Base-by-base conservation (phyloP, 352 stramenopile species). In the Phytophthora pinifolia region DNA sequence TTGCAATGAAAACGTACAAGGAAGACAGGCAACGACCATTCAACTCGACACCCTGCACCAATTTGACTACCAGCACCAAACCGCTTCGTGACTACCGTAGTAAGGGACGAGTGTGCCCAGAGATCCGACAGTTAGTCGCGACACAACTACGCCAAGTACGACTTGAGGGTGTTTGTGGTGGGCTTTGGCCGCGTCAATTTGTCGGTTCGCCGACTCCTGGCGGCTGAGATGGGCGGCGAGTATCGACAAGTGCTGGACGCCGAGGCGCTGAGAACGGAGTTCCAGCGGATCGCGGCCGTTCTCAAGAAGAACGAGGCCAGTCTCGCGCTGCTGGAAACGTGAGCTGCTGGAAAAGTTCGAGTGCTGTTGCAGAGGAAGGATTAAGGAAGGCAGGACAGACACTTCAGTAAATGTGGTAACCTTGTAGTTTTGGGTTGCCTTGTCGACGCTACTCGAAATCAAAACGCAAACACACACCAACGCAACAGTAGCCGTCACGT, bases 101-200 rank as follows among this genome's bases (percentile, higher is more conserved):
- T n/a, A n/a, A n/a, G n/a, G n/a, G n/a, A n/a, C n/a, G n/a, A n/a
- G n/a, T n/a, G n/a, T n/a, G n/a, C n/a, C n/a, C n/a, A n/a, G n/a
- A n/a, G n/a, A n/a, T n/a, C n/a, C n/a, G n/a, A n/a, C n/a, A n/a
- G n/a, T n/a, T n/a, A n/a, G n/a, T n/a, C n/a, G n/a, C n/a, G n/a
- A n/a, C n/a, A n/a, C 1, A 59, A 15, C 9, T 87, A 83, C 51
- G 60, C 44, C 0, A 67, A 58, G 35, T 70, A 77, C 38, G 65
- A 51, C 0, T 41, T 87, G 8, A 33, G 68, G 30, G 51, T 67
- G 2, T 88, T 79, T 36, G 64, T 69, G 2, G 75, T 88, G 2
- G 74, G 77, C 17, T 88, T 82, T 50, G 77, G 77, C 4, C 41
- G n/a, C 13, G 41, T 47, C 2, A 39, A 27, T 27, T 27, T 17